Conservation (phyloP, 2,329 filamentous ascomycete genomes). For the Thermochaetoides dissita region DNA sequence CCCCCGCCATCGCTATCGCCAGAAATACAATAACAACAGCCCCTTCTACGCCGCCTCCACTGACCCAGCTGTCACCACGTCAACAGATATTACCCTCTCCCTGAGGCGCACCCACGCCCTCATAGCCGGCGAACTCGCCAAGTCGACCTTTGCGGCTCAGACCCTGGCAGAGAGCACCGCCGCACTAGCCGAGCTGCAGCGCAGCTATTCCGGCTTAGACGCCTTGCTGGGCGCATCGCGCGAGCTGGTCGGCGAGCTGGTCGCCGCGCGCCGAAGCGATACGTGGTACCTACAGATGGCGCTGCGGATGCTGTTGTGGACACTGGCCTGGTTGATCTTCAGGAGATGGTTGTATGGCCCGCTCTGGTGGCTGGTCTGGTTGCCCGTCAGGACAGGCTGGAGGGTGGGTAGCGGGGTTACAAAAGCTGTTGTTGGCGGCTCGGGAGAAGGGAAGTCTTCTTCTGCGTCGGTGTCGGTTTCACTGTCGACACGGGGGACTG, state of each 20-base stretch:
- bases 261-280: slow-evolving; percentile 85
- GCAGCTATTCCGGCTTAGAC: slow-evolving; percentile 70
- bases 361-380: slow-evolving; percentile 74
- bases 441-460: slow-evolving; percentile 16
- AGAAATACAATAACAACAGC: slow-evolving; percentile 22
- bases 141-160: slow-evolving; percentile 80
- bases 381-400: slow-evolving; percentile 59
- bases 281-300: slow-evolving; percentile 94
- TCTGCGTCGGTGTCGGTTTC: slow-evolving; percentile 15
- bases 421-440: slow-evolving; percentile 14
- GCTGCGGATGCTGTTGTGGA: slow-evolving; percentile 66
- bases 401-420: slow-evolving; percentile 40
- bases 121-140: slow-evolving; percentile 70
- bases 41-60: slow-evolving; percentile 37
- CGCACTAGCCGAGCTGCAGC: slow-evolving; percentile 65
- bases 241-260: slow-evolving; percentile 61
- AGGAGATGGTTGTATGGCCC: slow-evolving; percentile 77
- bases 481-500: neutral
- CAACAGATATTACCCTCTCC: slow-evolving; percentile 70
- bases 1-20: slow-evolving; percentile 17
- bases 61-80: slow-evolving; percentile 57
- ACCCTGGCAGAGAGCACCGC: slow-evolving; percentile 73
- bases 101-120: slow-evolving; percentile 75
- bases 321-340: slow-evolving; percentile 75
- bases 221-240: slow-evolving; percentile 60